Percentiles rank a stretch among this genome's conserved stretches.
phyloP scores from a whole-genome alignment of 345 rosid species.

The Nasturtium officinale region DNA sequence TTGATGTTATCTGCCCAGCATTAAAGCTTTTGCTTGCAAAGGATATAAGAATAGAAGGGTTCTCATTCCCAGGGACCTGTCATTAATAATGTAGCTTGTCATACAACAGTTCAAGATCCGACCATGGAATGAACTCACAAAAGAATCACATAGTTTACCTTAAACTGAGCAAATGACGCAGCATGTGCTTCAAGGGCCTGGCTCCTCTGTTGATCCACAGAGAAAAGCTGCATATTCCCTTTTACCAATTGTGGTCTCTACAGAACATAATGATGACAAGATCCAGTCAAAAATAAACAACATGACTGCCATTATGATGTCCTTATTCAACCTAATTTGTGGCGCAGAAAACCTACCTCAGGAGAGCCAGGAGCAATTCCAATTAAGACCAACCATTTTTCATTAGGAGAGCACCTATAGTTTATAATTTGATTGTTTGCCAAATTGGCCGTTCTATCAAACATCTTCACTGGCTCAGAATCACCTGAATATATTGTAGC shows the following conservation, averaged over 20 bases:
- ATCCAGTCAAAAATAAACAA: constrained; percentile 23
- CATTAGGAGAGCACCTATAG: constrained; percentile 91
- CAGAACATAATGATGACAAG: constrained; percentile 36
- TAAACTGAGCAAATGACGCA: constrained; percentile 92
- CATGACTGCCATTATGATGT: constrained; percentile 2
- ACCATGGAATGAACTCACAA: constrained; percentile 11
- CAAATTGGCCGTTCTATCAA: constrained; percentile 97
- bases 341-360: constrained; percentile 61
- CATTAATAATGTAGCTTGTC: constrained; percentile 13
- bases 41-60: constrained; percentile 84
- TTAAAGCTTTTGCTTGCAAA: constrained; percentile 88
- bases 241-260: constrained; percentile 92
- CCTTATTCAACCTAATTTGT: constrained; percentile 9
- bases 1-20: constrained; percentile 92
- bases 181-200: constrained; percentile 99
- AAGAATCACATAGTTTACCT: constrained; percentile 48
- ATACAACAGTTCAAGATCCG: constrained; percentile 28
- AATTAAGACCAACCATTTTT: constrained; percentile 96
- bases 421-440: constrained; percentile 94
- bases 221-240: constrained; percentile 96
- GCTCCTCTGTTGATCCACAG: constrained; percentile 97
- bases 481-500: constrained; percentile 64
- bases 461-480: constrained; percentile 94
- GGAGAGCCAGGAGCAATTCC: constrained; percentile 99
- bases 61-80: constrained; percentile 94